Evolutionary conservation across 495 filamentous ascomycete genomes (phyloP).

Genomic region (Aspergillus affinis): DNA sequence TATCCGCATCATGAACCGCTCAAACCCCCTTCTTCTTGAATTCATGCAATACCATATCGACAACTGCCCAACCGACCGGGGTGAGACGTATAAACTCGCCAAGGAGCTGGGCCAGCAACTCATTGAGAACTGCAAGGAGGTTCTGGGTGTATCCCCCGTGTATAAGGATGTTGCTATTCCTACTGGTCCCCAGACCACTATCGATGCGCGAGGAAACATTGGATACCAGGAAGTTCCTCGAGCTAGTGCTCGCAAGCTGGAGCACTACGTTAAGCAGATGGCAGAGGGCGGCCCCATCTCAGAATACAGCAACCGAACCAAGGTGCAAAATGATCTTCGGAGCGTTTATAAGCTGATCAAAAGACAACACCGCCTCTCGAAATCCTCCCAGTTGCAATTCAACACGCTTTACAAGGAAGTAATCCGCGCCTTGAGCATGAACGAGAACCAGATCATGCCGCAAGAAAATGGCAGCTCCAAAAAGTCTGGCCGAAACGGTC

Average conservation of each 20-base stretch:
- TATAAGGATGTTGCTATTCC: conserved; percentile 95
- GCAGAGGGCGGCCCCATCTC: conserved; percentile 97
- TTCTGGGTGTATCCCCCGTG: conserved; percentile 74
- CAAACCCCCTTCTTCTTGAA: conserved; percentile 90
- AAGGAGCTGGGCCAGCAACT: conserved; percentile 94
- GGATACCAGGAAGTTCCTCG: conserved; percentile 87
- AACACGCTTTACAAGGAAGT: conserved; percentile 92
- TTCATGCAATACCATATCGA: conserved; percentile 99
- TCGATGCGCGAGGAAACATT: conserved; percentile 87
- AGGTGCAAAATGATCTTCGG: conserved; percentile 93
- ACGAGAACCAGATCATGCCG: conserved; percentile 93
- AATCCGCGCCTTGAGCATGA: conserved; percentile 90
- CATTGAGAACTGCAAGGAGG: conserved; percentile 96
- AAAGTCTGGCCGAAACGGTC: conserved; percentile 61
- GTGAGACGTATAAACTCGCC: conserved; percentile 95
- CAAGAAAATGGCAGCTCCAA: conserved; percentile 70
- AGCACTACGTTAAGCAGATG: conserved; percentile 99
- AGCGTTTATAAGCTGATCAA: conserved; percentile 96
- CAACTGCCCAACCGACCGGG: conserved; percentile 93
- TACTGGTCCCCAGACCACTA: conserved; percentile 84
- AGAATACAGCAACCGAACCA: conserved; percentile 96
- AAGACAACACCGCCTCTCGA: conserved; percentile 94
- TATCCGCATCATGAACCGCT: conserved; percentile 98
- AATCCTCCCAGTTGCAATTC: conserved; percentile 91
- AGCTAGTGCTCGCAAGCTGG: conserved; percentile 88